Evolutionary conservation across 768 basidiomycete genomes (phyloP).

Genomic region (Clitopilus passeckerianus): DNA sequence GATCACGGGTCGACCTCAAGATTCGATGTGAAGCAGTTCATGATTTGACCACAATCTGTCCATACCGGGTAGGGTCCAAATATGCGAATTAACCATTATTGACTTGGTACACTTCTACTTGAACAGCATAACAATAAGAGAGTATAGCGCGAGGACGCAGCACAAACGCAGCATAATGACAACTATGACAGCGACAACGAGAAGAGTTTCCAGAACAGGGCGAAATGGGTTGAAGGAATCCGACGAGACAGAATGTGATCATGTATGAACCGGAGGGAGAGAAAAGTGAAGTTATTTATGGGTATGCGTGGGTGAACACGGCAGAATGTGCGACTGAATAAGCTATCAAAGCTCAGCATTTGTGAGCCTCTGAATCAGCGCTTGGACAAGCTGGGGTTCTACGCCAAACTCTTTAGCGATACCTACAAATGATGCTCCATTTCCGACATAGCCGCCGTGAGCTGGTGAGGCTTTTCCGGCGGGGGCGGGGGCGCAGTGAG

Average conservation of each 20-base stretch:
- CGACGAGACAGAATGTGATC: too few relatives aligned
- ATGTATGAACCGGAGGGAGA: background rate
- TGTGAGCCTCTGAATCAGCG: conserved; percentile 56
- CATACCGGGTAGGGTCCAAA: background rate
- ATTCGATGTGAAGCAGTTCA: background rate
- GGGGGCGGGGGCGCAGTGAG: background rate
- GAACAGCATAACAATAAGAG: background rate
- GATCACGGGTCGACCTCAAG: background rate
- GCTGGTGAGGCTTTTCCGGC: background rate
- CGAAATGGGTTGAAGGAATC: background rate
- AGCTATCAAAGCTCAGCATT: conserved; percentile 1
- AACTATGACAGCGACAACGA: background rate
- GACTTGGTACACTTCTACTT: background rate
- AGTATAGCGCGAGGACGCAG: background rate
- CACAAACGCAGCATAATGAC: background rate
- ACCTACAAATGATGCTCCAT: conserved; percentile 33
- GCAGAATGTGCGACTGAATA: background rate
- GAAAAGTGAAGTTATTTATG: background rate
- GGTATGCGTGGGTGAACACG: background rate
- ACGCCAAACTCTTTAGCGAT: conserved; percentile 78
- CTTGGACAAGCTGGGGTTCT: conserved; percentile 61
- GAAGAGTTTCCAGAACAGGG: background rate
- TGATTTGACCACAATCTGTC: background rate
- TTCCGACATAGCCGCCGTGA: conserved; percentile 1
- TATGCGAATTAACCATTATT: background rate